Evolutionary conservation across 2,329 filamentous ascomycete genomes (phyloP).

Genomic region (Alternaria rosae): DNA sequence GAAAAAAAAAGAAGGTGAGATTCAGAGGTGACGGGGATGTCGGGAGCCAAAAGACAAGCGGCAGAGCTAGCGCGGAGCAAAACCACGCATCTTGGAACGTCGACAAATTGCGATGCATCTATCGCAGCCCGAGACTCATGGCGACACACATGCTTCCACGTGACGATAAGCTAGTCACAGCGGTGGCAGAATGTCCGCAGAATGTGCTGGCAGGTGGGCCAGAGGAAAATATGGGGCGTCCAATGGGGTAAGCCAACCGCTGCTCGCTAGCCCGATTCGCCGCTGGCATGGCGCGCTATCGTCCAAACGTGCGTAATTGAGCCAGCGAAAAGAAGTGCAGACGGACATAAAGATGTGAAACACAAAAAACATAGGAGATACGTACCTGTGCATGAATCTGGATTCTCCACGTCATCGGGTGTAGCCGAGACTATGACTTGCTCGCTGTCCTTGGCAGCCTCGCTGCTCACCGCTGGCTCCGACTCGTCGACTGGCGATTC

Average conservation of each 20-base stretch:
- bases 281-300: constrained; percentile 19
- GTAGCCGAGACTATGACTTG: constrained; percentile 5
- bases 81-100: constrained; percentile 30
- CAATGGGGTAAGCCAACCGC: constrained; percentile 20
- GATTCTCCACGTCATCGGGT: constrained; percentile 8
- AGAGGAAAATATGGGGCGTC: constrained; percentile 18
- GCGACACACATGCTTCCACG: constrained; percentile 29
- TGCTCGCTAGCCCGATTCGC: constrained; percentile 22
- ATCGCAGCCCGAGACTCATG: constrained; percentile 33
- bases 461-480: background rate
- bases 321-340: constrained; percentile 8
- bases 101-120: constrained; percentile 39
- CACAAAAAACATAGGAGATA: constrained; percentile 9
- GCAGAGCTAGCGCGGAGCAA: constrained; percentile 25
- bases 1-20: constrained; percentile 11
- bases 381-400: constrained; percentile 27
- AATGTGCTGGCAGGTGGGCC: constrained; percentile 23
- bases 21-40: constrained; percentile 19
- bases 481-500: constrained; percentile 2
- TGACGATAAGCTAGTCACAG: constrained; percentile 36
- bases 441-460: constrained; percentile 8
- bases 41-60: constrained; percentile 19
- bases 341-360: constrained; percentile 9
- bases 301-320: constrained; percentile 14
- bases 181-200: constrained; percentile 20